Evolutionary conservation across 768 basidiomycete species (phyloP).

Genomic region (Leucosporidium scottii): DNA sequence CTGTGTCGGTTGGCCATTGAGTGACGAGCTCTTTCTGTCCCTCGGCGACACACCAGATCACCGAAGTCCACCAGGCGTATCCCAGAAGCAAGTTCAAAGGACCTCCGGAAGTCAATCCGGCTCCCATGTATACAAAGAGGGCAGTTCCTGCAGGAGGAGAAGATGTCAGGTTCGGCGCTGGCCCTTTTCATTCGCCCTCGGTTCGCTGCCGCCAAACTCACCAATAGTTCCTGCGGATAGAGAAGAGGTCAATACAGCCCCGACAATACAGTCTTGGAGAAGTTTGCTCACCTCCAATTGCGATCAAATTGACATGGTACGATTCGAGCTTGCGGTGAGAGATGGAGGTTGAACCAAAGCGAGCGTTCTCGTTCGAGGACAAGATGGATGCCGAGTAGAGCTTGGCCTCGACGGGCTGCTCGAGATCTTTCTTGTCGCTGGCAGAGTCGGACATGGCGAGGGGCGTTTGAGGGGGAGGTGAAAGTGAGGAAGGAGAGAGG

Average conservation of each 20-base stretch:
- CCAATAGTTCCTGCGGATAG: not conserved
- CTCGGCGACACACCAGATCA: not conserved
- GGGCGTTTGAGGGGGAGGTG: too few relatives aligned
- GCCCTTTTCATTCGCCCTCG: too few relatives aligned
- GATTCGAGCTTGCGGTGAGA: not conserved
- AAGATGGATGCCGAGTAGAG: too few relatives aligned
- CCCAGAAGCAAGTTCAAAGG: not conserved
- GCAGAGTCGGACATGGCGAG: too few relatives aligned
- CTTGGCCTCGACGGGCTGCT: too few relatives aligned
- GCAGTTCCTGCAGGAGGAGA: not conserved
- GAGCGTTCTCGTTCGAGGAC: too few relatives aligned
- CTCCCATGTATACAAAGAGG: not conserved
- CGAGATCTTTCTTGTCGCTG: too few relatives aligned
- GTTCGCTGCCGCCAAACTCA: too few relatives aligned
- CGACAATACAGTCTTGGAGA: not conserved
- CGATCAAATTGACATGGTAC: constrained; percentile 2
- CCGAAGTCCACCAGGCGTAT: not conserved
- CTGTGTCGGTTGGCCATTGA: constrained; percentile 1
- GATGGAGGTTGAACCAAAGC: too few relatives aligned
- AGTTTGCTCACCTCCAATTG: not conserved
- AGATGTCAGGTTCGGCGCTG: too few relatives aligned
- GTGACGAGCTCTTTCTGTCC: not conserved
- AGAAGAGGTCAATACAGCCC: not conserved
- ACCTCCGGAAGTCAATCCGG: not conserved
- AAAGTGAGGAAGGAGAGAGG: too few relatives aligned